These are phyloP conservation scores for Astragalus membranaceus DNA, from an alignment of 306 rosid genomes.

Conservation along the genomic window DNA sequence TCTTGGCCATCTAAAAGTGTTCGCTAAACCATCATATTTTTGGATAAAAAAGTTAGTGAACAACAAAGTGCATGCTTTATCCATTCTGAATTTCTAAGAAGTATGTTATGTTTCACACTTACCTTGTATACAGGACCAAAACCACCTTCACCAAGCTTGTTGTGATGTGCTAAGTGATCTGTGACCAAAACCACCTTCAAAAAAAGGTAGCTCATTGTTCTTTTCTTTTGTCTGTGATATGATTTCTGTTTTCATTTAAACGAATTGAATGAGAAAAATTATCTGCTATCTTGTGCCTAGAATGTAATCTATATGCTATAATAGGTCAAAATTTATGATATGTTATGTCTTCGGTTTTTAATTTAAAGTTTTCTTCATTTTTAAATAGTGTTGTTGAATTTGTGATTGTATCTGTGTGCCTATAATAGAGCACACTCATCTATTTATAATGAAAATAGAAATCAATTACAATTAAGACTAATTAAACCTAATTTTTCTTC, in stretches of 20 bases:
- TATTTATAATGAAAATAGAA: too few relatives aligned
- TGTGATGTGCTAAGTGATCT: constrained; percentile 27
- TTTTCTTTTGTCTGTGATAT: not conserved
- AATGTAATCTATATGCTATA: not conserved
- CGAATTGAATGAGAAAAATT: not conserved
- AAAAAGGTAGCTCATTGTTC: constrained; percentile 33
- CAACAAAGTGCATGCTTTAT: not conserved
- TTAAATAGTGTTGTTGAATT: too few relatives aligned
- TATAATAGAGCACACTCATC: too few relatives aligned
- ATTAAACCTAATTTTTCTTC: too few relatives aligned
- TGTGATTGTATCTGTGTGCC: too few relatives aligned
- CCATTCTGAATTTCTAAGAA: not conserved
- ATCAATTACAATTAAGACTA: too few relatives aligned
- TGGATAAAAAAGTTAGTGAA: not conserved
- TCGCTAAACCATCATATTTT: not conserved
- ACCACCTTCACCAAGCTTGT: constrained; percentile 56
- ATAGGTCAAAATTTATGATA: not conserved
- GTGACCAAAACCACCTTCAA: constrained; percentile 41
- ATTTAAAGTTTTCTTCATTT: too few relatives aligned
- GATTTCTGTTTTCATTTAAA: not conserved
- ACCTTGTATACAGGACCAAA: constrained; percentile 48
- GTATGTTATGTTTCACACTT: not conserved
- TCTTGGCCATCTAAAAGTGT: not conserved
- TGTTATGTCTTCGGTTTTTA: too few relatives aligned
- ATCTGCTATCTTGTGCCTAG: not conserved